Percentiles rank a stretch among this genome's conserved stretches.
Evolutionary conservation across 2,329 filamentous ascomycete genomes (phyloP).

Genomic region (Diaporthe sp.): DNA sequence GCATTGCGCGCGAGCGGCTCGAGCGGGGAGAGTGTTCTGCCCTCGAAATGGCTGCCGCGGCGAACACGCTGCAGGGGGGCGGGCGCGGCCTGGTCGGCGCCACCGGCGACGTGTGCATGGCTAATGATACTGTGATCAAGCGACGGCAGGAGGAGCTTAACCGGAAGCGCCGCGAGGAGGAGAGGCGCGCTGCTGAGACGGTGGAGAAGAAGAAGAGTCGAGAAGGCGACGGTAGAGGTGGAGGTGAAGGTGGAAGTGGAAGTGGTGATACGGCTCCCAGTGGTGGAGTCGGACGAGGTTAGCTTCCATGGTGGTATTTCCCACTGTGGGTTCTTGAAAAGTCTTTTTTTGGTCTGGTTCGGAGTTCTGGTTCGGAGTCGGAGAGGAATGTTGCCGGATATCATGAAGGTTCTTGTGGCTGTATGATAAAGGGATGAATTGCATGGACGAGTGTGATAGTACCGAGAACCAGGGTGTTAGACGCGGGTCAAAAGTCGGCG

Average conservation of each 20-base stretch:
- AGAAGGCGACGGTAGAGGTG: not conserved
- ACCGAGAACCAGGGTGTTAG: not conserved
- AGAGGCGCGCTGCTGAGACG: not conserved
- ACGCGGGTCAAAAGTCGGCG: not conserved
- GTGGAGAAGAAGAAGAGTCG: not conserved
- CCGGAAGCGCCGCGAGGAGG: not conserved
- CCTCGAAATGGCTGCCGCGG: not conserved
- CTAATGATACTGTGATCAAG: not conserved
- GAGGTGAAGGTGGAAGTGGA: not conserved
- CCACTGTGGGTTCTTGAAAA: not conserved
- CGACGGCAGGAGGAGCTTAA: not conserved
- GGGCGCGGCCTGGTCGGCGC: slow-evolving; percentile 2
- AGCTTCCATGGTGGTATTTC: not conserved
- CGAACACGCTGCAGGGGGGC: slow-evolving; percentile 16
- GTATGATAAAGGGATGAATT: not conserved
- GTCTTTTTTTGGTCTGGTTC: not conserved
- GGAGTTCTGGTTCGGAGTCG: not conserved
- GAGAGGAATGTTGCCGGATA: not conserved
- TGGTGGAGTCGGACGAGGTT: not conserved
- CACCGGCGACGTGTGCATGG: not conserved
- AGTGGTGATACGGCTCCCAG: not conserved
- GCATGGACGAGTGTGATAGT: not conserved
- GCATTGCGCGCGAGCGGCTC: not conserved
- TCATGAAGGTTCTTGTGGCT: not conserved
- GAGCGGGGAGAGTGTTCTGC: not conserved